Base-by-base conservation (phyloP, 2,329 filamentous ascomycete genomes). In the Colletotrichum sp. region DNA sequence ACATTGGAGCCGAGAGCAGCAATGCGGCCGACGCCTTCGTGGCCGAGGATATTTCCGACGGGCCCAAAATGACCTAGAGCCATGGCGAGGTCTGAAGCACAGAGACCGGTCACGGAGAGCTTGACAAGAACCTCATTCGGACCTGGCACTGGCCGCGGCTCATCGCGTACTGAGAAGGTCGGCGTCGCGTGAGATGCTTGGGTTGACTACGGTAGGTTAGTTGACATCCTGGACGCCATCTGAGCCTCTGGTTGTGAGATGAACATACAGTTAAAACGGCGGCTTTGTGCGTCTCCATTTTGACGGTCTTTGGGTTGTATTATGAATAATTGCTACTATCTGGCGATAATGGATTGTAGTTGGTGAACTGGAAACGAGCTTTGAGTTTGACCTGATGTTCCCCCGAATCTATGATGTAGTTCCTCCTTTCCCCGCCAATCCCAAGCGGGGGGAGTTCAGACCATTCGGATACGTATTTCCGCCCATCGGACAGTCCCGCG, bases 1-100 rank as follows among this genome's bases (percentile, higher is more conserved):
- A 84, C 79, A 38, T 81, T 79, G 34, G 79, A 78, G 2, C 86
- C 86, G 3, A 87, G 73, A 29, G 76, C 78, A 6, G 79, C 82
- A 18, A 87, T 79, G 13, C 78, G 79, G 2, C 86, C 86, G 2
- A 86, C 83, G 9, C 86, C 86, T 74, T 88, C 86, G 62, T 87
- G 86, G 6, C 86, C 86, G 0, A 85, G 79, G 3, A 85, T 80
- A 29, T 80, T 74, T 7, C 78, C 76, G 1, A 79, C 78, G 0
- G 82, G 82, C 0, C 84, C 83, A 58, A 86, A 75, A 29, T 84
- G 78, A 13, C 84, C 84, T 0, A 80, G 67, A 1, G 84, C 85
- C 65, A 86, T 80, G 18, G 78, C 78, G 18, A 82, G 76, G 70
- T 86, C 84, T 9, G 84, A 83, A 5, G 83, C 84, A 70, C 84